A percentile compares a stretch with the other conserved stretches of the same genome.
phyloP scores from a whole-genome alignment of 495 filamentous ascomycete species.

The Evansstolkia leycettana region DNA sequence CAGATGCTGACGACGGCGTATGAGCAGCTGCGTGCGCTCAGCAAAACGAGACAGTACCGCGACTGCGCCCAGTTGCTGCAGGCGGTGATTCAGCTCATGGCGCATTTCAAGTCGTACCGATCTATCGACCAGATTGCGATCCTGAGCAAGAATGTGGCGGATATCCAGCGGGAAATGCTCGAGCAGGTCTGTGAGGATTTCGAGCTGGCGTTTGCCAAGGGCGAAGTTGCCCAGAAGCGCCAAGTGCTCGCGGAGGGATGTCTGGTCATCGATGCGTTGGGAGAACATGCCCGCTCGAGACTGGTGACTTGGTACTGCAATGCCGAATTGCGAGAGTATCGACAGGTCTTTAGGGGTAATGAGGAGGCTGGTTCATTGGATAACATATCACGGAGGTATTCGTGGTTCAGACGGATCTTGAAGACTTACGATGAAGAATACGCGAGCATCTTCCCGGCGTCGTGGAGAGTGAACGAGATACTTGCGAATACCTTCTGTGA shows the following conservation, averaged over 20 bases:
- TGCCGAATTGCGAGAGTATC: slow-evolving; percentile 88
- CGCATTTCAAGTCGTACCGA: slow-evolving; percentile 95
- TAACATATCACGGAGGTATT: slow-evolving; percentile 89
- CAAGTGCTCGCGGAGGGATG: slow-evolving; percentile 74
- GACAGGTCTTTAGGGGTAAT: slow-evolving; percentile 88
- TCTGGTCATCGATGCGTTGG: slow-evolving; percentile 87
- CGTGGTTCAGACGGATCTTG: slow-evolving; percentile 92
- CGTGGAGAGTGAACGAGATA: slow-evolving; percentile 84
- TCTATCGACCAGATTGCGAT: slow-evolving; percentile 97
- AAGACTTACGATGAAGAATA: slow-evolving; percentile 96
- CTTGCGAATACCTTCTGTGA: slow-evolving; percentile 92
- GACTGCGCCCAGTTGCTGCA: slow-evolving; percentile 93
- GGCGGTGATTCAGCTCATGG: slow-evolving; percentile 95
- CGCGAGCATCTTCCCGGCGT: slow-evolving; percentile 70
- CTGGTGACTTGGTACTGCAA: slow-evolving; percentile 97
- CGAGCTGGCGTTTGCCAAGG: slow-evolving; percentile 86
- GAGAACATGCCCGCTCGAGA: slow-evolving; percentile 72
- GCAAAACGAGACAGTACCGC: slow-evolving; percentile 80
- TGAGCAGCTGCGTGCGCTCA: slow-evolving; percentile 79
- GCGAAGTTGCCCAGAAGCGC: slow-evolving; percentile 60
- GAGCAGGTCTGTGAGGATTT: slow-evolving; percentile 99
- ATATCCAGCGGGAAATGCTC: slow-evolving; percentile 83
- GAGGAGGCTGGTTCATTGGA: slow-evolving; percentile 95
- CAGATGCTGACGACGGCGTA: slow-evolving; percentile 99
- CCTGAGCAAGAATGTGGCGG: slow-evolving; percentile 82